Evolutionary conservation across 352 stramenopile genomes (phyloP), one percentile per base, ranked within the genome.

Genomic region (Phytophthora ramorum): DNA sequence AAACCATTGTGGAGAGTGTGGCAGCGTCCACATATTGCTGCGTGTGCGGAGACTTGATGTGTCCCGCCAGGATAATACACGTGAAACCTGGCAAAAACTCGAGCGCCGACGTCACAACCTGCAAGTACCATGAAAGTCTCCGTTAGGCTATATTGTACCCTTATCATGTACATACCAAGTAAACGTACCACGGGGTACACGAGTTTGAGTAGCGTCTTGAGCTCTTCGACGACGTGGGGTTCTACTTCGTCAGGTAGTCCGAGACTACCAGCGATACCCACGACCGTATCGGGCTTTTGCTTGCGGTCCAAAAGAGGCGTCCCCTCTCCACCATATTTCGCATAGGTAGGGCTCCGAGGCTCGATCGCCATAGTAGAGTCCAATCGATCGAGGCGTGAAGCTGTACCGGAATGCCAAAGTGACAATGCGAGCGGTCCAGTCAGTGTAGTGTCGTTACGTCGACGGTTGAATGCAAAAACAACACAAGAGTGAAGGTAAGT

Each of bases 1-100:
- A 38, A 63, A 81, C 73, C 80, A 86, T 87, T 28, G 55, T 83
- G 4, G 81, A 86, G 13, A 90, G 66, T 17, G 78, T 78, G 16
- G 70, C 69, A 14, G 76, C 79, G 50, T 88, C 79, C 16, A 92
- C 79, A 47, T 85, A 90, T 28, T 83, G 68, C 47, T 90, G 84
- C 1, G 73, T 78, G 20, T 76, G 44, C 0, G 77, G 71, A n/a
- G 79, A 85, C 58, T 87, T 46, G 51, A 92, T 88, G 69, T 87
- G 80, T 19, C 83, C 81, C 4, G 81, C 79, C 20, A 92, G 67
- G 34, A 86, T 69, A 38, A 89, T 83, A 53, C 76, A 81, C 41
- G 75, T 83, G 38, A 85, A 66, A 16, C 71, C 66, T 7, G 81
- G 81, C 3, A 89, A 50, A 55, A 84, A 88, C 59, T 90, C 81